These are phyloP conservation scores for Colletotrichum filicis DNA, from an alignment of 2,329 filamentous ascomycete genomes.

Conservation along the genomic window DNA sequence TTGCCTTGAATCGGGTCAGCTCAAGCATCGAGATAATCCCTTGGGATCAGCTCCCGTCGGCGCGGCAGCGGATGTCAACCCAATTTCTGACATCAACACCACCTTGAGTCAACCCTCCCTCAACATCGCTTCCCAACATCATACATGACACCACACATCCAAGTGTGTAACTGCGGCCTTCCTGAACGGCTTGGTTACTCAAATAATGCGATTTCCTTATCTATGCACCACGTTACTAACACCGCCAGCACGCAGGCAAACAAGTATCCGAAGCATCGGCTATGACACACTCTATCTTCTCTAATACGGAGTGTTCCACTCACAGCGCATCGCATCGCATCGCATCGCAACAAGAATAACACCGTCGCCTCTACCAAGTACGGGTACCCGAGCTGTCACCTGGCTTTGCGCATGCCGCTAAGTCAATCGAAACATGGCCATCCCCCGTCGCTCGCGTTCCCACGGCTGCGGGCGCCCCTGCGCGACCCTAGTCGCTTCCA, in stretches of 20 bases:
- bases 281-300: background rate
- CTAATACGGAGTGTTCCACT: background rate
- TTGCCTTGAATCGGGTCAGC: background rate
- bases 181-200: background rate
- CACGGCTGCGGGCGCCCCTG: constrained; percentile 28
- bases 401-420: background rate
- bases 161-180: background rate
- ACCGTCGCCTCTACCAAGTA: background rate
- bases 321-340: background rate
- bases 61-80: background rate
- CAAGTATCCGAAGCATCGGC: background rate
- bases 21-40: background rate
- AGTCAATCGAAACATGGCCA: constrained; percentile 20
- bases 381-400: too few species aligned
- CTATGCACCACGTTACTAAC: background rate
- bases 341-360: background rate
- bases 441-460: constrained; percentile 25
- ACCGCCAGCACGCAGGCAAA: background rate
- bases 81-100: background rate
- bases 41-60: background rate
- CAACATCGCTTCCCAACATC: background rate
- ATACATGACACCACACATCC: background rate
- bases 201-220: background rate
- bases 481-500: constrained; percentile 15
- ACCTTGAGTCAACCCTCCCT: background rate